A percentile compares a stretch with the other conserved stretches of the same genome.
Conservation (phyloP, 495 filamentous ascomycete genomes). For the Penicillium cataractarum region DNA sequence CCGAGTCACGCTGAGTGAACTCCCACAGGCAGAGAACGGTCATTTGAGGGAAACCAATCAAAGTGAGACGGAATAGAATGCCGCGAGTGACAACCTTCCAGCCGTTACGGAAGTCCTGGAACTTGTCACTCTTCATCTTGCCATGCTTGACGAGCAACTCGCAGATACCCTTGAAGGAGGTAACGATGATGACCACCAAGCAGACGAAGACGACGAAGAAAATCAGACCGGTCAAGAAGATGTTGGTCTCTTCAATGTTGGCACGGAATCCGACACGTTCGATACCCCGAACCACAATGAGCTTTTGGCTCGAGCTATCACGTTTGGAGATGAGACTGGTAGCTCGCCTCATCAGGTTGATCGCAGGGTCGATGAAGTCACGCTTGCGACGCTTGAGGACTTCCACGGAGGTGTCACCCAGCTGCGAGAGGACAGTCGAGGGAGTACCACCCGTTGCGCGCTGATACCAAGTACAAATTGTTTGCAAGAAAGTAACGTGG, state of each 20-base stretch:
- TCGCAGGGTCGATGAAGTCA: constrained; percentile 44
- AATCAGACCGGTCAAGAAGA: constrained; percentile 88
- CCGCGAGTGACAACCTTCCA: constrained; percentile 88
- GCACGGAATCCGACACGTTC: constrained; percentile 87
- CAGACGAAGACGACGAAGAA: constrained; percentile 89
- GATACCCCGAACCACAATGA: constrained; percentile 80
- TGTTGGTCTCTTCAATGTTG: constrained; percentile 85
- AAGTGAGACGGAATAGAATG: constrained; percentile 85
- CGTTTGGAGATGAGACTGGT: constrained; percentile 40
- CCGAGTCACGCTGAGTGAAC: constrained; percentile 81
- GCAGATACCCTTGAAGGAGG: constrained; percentile 76
- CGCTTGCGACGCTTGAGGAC: constrained; percentile 70
- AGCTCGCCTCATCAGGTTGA: constrained; percentile 50
- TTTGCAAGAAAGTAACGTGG: constrained; percentile 81
- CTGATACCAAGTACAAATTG: constrained; percentile 94
- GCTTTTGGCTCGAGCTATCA: constrained; percentile 52
- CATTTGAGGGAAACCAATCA: constrained; percentile 96
- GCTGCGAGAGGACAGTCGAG: constrained; percentile 73
- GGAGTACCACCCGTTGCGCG: constrained; percentile 88
- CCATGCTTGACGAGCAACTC: constrained; percentile 72
- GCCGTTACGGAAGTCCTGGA: constrained; percentile 90
- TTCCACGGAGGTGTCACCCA: constrained; percentile 79
- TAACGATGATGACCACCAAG: constrained; percentile 70
- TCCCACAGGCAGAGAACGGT: constrained; percentile 93
- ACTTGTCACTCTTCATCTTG: constrained; percentile 85